A percentile compares a stretch with the other conserved stretches of the same genome.
Conservation (phyloP, 108 stramenopile species). For the Thalassiosira profunda region DNA sequence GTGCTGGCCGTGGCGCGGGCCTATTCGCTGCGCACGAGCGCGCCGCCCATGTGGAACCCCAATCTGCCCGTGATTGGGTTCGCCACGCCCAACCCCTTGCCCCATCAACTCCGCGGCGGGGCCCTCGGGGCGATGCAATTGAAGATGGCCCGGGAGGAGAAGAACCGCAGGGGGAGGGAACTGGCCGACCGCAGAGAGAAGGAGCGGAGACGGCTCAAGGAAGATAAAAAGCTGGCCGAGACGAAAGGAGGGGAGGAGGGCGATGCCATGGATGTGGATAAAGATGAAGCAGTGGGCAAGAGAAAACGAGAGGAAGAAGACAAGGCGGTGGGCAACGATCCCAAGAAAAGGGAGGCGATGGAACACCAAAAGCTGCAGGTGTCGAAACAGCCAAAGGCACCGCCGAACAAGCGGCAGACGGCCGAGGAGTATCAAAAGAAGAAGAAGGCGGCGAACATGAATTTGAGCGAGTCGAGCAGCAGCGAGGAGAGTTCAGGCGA, state of each 20-base stretch:
- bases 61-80: constrained; percentile 81
- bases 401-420: constrained; percentile 6
- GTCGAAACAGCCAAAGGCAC: not conserved
- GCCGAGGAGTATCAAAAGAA: constrained; percentile 7
- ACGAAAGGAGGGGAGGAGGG: constrained; percentile 20
- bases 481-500: constrained; percentile 63
- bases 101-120: constrained; percentile 86
- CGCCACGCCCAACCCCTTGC: constrained; percentile 84
- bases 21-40: constrained; percentile 72
- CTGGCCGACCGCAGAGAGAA: constrained; percentile 27
- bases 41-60: constrained; percentile 89
- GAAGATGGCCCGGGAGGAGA: constrained; percentile 60
- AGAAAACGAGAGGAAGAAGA: constrained; percentile 12
- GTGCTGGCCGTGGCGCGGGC: constrained; percentile 76
- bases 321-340: constrained; percentile 13
- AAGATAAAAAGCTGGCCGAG: constrained; percentile 7
- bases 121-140: constrained; percentile 83
- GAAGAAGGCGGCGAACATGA: constrained; percentile 59
- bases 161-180: constrained; percentile 54
- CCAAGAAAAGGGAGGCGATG: constrained; percentile 29
- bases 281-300: constrained; percentile 2
- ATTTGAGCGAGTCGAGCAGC: constrained; percentile 76
- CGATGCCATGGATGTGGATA: constrained; percentile 17
- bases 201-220: constrained; percentile 25
- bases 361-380: constrained; percentile 5